Conservation (phyloP, 2,329 filamentous ascomycete genomes). For the Colletotrichum trifolii region DNA sequence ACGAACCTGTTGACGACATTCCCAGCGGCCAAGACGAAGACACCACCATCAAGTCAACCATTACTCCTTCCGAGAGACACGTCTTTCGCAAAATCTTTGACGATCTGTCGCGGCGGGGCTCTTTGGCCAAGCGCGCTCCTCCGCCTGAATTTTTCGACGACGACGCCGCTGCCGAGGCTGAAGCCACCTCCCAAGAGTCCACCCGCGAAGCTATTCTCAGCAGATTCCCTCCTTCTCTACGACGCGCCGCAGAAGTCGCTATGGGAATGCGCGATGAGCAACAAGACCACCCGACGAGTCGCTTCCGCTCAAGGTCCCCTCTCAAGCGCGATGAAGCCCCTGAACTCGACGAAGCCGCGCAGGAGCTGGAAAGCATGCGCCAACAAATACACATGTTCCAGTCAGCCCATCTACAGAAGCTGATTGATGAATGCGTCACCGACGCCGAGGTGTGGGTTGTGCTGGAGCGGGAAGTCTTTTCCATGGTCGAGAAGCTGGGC, state of each 20-base stretch:
- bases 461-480: slow-evolving; percentile 75
- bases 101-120: slow-evolving; percentile 44
- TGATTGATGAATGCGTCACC: slow-evolving; percentile 65
- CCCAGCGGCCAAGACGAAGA: slow-evolving; percentile 36
- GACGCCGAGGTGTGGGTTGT: slow-evolving; percentile 76
- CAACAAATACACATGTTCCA: slow-evolving; percentile 50
- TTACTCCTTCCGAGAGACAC: slow-evolving; percentile 67
- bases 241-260: slow-evolving; percentile 51
- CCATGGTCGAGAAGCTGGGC: slow-evolving; percentile 66
- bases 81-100: slow-evolving; percentile 70
- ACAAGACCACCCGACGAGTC: background rate
- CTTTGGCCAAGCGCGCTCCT: slow-evolving; percentile 26
- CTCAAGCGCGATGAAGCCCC: slow-evolving; percentile 11
- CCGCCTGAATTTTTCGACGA: slow-evolving; percentile 12
- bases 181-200: slow-evolving; percentile 47
- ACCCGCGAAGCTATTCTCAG: slow-evolving; percentile 50
- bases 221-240: slow-evolving; percentile 53
- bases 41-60: slow-evolving; percentile 54
- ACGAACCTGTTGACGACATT: slow-evolving; percentile 37
- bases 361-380: slow-evolving; percentile 54
- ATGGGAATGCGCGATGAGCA: slow-evolving; percentile 50
- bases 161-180: slow-evolving; percentile 38
- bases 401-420: slow-evolving; percentile 60
- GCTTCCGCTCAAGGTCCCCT: background rate
- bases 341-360: slow-evolving; percentile 42